These are phyloP conservation scores for Ustilago trichophora DNA, from an alignment of 1,284 basidiomycete species.

Conservation along the genomic window DNA sequence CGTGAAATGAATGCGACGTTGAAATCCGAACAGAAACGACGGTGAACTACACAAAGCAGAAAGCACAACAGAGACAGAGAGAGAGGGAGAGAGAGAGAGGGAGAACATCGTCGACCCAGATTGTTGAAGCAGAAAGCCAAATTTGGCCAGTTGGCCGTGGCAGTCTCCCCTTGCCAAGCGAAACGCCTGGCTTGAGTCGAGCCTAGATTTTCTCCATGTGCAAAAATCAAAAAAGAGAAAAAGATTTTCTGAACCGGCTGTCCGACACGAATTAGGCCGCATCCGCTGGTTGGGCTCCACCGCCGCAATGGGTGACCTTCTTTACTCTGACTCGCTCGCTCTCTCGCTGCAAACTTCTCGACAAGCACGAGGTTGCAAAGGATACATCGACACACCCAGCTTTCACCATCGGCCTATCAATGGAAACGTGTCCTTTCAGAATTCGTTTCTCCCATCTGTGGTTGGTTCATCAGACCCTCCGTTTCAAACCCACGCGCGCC, in stretches of 20 bases:
- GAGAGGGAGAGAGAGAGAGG: no score
- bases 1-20: background rate
- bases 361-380: no score
- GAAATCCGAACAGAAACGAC: background rate
- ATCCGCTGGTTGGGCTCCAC: conserved; percentile 10
- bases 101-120: conserved; percentile 11
- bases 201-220: conserved; percentile 14
- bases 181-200: background rate
- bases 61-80: no score
- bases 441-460: conserved; percentile 14
- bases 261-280: conserved; percentile 1
- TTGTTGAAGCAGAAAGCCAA: background rate
- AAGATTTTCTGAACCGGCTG: background rate
- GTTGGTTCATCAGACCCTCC: conserved; percentile 11
- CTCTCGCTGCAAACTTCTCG: no score
- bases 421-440: conserved; percentile 27
- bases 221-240: background rate
- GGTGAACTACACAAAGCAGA: background rate
- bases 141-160: background rate
- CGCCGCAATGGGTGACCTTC: no score
- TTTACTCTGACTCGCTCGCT: no score
- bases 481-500: conserved; percentile 3
- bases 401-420: conserved; percentile 25
- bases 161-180: conserved; percentile 6
- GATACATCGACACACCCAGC: conserved; percentile 6